Conservation (phyloP, 2,329 filamentous ascomycete species). For the Neonectria faginata region DNA sequence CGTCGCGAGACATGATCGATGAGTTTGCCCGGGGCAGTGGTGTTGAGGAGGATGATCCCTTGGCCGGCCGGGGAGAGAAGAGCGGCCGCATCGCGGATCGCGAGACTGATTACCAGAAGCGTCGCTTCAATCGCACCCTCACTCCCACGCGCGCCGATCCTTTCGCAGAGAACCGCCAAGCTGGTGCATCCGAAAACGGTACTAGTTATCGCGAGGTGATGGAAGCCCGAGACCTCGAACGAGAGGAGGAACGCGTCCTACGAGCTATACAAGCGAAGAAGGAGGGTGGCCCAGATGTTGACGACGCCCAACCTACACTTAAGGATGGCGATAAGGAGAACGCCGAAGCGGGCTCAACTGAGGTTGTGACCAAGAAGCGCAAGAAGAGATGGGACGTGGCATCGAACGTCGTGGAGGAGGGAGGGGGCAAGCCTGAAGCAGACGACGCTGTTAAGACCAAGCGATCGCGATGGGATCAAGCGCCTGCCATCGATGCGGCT, state of each 20-base stretch:
- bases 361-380: constrained; percentile 77
- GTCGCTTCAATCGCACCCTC: constrained; percentile 87
- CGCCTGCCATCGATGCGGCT: constrained; percentile 68
- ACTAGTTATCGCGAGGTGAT: constrained; percentile 91
- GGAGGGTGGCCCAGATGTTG: constrained; percentile 67
- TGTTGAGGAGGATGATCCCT: constrained; percentile 91
- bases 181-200: constrained; percentile 75
- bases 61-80: constrained; percentile 85
- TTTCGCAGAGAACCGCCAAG: constrained; percentile 81
- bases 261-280: constrained; percentile 82
- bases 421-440: constrained; percentile 58
- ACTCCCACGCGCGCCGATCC: constrained; percentile 89
- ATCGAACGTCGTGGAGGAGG: constrained; percentile 66
- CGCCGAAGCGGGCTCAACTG: constrained; percentile 75
- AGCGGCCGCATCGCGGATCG: constrained; percentile 91
- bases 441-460: constrained; percentile 72
- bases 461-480: constrained; percentile 89
- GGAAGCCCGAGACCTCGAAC: constrained; percentile 88
- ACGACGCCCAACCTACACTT: constrained; percentile 80
- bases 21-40: constrained; percentile 89
- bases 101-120: constrained; percentile 98
- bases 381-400: constrained; percentile 96
- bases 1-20: constrained; percentile 89
- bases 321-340: constrained; percentile 80
- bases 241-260: constrained; percentile 89